Base-by-base conservation (phyloP, 1,139 yeast species). In the Arxiozyma slooffiae region DNA sequence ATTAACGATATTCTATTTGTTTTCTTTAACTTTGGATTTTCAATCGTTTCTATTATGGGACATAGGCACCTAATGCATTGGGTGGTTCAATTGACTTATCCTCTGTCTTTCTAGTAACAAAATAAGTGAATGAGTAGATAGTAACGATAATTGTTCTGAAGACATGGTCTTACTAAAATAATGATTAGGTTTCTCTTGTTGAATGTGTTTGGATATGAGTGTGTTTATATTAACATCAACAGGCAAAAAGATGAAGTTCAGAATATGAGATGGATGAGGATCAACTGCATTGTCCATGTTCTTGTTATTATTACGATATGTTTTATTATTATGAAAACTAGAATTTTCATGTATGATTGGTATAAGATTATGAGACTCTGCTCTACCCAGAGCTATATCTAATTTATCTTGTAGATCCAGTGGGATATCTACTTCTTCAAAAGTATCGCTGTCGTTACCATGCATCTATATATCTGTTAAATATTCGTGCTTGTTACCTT, bases 1-100 rank as follows among this genome's bases (percentile, higher is more conserved):
- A 89, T 96, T 47, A 92, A 76, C 46, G 78, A 80, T 7, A 94
- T 89, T 54, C 78, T 79, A 54, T 79, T 82, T 0, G 97, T 90
- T 67, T n/a, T 92, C 97, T 61, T 85, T 88, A 9, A 92, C 96
- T 41, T 66, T 66, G 2, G 44, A 41, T 34, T 51, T 9, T 52
- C 44, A 38, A 30, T 38, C 34, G 26, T 14, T 49, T 34, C 20
- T 42, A 41, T 59, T 60, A 23, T 62, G 59, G 51, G 50, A 55
- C 14, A 69, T 58, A 47, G 65, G 66, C 21, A 61, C 60, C 56
- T 69, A 71, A 53, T 71, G 75, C 42, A 60, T 56, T 22, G 75
- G 75, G 52, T 71, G 71, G 48, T 68, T 70, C 53, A 71, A 61
- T 57, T 70, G 72, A 49, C 66, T 62, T 45, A 64, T 58, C 43